Evolutionary conservation across 805 yeast genomes (phyloP).

Genomic region (Grigorovia transvaalensis): DNA sequence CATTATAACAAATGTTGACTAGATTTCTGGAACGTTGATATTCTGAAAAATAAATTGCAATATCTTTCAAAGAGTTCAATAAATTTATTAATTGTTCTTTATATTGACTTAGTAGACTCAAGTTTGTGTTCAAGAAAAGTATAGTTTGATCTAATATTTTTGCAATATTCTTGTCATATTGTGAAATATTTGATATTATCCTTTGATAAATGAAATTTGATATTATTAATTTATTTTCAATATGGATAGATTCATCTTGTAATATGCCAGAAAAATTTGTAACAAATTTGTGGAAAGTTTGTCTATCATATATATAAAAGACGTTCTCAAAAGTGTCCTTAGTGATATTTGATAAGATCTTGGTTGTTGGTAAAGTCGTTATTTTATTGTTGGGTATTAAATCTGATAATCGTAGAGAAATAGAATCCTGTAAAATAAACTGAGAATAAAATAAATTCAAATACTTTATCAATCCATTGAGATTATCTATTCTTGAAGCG

Average conservation of each 20-base stretch:
- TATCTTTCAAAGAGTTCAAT: conserved; percentile 8
- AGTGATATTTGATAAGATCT: no score
- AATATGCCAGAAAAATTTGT: not conserved
- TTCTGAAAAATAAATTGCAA: conserved; percentile 12
- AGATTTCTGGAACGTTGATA: conserved; percentile 20
- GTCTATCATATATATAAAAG: not conserved
- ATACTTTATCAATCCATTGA: not conserved
- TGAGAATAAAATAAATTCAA: not conserved
- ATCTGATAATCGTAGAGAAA: not conserved
- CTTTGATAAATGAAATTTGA: not conserved
- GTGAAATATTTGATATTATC: not conserved
- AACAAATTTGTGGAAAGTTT: not conserved
- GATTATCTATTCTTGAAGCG: not conserved
- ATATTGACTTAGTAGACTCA: not conserved
- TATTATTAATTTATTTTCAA: not conserved
- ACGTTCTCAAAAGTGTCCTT: no score
- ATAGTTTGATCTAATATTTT: conserved; percentile 15
- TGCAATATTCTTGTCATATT: not conserved
- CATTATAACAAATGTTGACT: conserved; percentile 21
- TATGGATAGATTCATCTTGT: not conserved
- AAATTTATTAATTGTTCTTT: conserved; percentile 1
- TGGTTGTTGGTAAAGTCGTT: not conserved
- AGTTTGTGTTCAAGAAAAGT: conserved; percentile 11
- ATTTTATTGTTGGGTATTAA: not conserved
- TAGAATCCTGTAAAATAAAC: not conserved